phyloP scores from a whole-genome alignment of 2,329 filamentous ascomycete genomes.

The Chrysoporthe puriensis region DNA sequence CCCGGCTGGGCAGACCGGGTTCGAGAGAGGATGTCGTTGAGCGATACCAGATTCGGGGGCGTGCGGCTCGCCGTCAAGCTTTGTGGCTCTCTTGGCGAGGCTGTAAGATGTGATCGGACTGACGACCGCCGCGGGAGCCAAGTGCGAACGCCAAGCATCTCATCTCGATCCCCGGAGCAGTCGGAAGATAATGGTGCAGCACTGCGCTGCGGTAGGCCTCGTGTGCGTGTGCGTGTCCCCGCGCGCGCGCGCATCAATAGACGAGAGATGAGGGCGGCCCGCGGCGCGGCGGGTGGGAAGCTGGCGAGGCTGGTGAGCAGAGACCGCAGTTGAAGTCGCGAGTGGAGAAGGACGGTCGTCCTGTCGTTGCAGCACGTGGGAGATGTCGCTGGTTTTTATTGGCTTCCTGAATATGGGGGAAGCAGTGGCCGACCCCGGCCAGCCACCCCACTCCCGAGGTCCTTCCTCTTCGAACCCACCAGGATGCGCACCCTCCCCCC shows the following conservation, averaged over 20 bases:
- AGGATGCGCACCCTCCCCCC: background rate
- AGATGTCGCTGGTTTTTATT: slow-evolving; percentile 4
- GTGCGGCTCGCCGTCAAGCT: slow-evolving; percentile 16
- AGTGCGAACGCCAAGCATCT: background rate
- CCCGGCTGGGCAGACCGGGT: too few relatives aligned
- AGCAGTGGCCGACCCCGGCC: background rate
- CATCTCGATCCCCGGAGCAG: background rate
- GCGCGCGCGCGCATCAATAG: background rate
- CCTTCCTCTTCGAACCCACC: background rate
- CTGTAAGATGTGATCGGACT: background rate
- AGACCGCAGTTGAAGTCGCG: slow-evolving; percentile 1
- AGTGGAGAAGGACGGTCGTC: slow-evolving; percentile 13
- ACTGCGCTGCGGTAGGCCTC: background rate
- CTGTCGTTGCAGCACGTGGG: slow-evolving; percentile 18
- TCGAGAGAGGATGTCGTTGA: background rate
- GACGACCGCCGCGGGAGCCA: slow-evolving; percentile 3
- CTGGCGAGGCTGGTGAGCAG: background rate
- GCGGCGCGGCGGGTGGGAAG: background rate
- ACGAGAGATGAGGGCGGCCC: background rate
- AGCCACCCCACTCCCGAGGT: background rate
- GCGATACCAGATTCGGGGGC: background rate
- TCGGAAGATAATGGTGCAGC: background rate
- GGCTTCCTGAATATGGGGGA: slow-evolving; percentile 14
- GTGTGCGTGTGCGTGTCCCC: background rate
- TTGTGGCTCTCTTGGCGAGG: slow-evolving; percentile 16